These are phyloP conservation scores for Vigna angularis DNA, from an alignment of 306 rosid genomes.

Conservation along the genomic window DNA sequence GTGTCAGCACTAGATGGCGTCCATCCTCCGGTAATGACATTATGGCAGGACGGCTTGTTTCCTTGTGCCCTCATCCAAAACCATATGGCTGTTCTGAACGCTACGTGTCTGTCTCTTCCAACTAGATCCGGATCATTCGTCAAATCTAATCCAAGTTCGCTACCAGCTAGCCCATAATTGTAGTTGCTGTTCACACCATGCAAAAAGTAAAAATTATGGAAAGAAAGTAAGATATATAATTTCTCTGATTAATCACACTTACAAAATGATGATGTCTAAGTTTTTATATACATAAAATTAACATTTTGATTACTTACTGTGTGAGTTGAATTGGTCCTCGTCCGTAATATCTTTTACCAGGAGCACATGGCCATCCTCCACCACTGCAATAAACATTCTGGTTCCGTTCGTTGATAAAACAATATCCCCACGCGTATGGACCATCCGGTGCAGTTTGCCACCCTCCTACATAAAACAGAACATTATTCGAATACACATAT, in stretches of 20 bases:
- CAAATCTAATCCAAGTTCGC: slow-evolving; percentile 45
- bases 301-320: slow-evolving; percentile 38
- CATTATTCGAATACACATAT: too few species aligned
- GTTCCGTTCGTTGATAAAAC: slow-evolving; percentile 53
- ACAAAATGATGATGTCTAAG: too few species aligned
- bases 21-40: slow-evolving; percentile 65
- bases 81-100: slow-evolving; percentile 78
- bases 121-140: slow-evolving; percentile 63
- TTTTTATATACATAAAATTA: not conserved
- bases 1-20: slow-evolving; percentile 52
- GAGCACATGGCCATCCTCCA: slow-evolving; percentile 55
- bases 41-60: slow-evolving; percentile 74
- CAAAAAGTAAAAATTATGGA: too few species aligned
- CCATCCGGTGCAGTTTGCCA: slow-evolving; percentile 74
- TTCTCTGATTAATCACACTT: too few species aligned
- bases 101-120: slow-evolving; percentile 45
- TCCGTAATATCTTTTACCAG: slow-evolving; percentile 67
- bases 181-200: slow-evolving; percentile 56
- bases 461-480: slow-evolving; percentile 49
- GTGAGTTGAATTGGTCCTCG: slow-evolving; percentile 78
- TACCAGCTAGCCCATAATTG: slow-evolving; percentile 66
- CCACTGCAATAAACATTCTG: slow-evolving; percentile 44
- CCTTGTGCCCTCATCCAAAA: slow-evolving; percentile 81
- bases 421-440: slow-evolving; percentile 73
- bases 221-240: too few species aligned